Percentiles rank a stretch among this genome's conserved stretches.
Evolutionary conservation across 345 rosid species (phyloP).

Genomic region (Noccaea bulbosa): DNA sequence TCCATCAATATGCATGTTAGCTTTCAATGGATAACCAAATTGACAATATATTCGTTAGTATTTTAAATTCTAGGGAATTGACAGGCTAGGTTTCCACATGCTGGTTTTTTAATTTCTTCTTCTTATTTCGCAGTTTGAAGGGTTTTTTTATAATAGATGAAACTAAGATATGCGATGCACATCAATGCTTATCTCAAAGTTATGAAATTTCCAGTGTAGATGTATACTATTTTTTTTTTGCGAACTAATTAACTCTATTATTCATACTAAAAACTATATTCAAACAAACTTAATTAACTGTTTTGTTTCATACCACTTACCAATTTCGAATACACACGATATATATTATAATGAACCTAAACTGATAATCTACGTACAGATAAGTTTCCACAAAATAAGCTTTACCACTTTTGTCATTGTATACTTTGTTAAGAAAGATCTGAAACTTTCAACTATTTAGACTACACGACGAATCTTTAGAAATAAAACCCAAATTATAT

Average conservation of each 20-base stretch:
- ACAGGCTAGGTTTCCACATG: background rate
- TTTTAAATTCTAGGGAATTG: background rate
- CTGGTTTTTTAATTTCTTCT: too few relatives aligned
- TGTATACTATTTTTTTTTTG: background rate
- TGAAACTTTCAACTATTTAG: slow-evolving; percentile 12
- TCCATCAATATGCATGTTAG: too few relatives aligned
- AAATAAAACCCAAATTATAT: slow-evolving; percentile 5
- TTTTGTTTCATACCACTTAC: too few relatives aligned
- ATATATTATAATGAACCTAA: too few relatives aligned
- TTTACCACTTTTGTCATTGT: background rate
- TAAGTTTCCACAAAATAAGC: background rate
- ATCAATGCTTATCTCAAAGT: background rate
- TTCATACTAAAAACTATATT: too few relatives aligned
- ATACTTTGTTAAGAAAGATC: background rate
- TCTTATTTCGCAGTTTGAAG: background rate
- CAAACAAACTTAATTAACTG: too few relatives aligned
- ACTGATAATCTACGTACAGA: too few relatives aligned
- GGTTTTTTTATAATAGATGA: background rate
- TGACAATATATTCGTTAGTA: background rate
- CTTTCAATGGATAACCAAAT: too few relatives aligned
- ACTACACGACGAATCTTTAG: background rate
- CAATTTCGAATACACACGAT: too few relatives aligned
- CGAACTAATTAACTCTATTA: too few relatives aligned
- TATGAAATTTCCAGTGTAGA: background rate
- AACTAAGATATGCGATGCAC: background rate